A percentile compares a stretch with the other conserved stretches of the same genome.
Conservation (phyloP, 83 land plant genomes). For the Picea abies region DNA sequence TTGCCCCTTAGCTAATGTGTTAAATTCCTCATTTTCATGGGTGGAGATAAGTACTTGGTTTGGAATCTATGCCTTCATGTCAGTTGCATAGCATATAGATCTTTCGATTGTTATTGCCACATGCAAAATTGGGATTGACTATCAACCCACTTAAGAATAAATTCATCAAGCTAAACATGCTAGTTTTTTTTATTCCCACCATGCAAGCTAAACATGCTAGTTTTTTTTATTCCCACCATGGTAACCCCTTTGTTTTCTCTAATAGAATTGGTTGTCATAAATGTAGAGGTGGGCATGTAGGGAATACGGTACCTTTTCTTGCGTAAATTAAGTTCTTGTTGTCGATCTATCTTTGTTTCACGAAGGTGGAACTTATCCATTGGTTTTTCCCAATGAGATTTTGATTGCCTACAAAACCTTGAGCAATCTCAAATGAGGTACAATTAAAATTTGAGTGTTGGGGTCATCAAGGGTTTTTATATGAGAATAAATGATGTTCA, state of each 20-base stretch:
- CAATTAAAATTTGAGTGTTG: too few relatives aligned
- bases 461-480: too few relatives aligned
- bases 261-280: conserved; percentile 71
- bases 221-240: too few relatives aligned
- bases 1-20: too few relatives aligned
- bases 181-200: conserved; percentile 37
- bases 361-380: conserved; percentile 50
- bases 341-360: conserved; percentile 21
- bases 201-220: too few relatives aligned
- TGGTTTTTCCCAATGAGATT: conserved; percentile 58
- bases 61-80: conserved; percentile 81
- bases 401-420: conserved; percentile 42
- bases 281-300: conserved; percentile 33
- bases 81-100: conserved; percentile 39
- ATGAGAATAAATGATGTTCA: too few relatives aligned
- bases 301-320: conserved; percentile 11
- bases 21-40: background rate
- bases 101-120: conserved; percentile 66
- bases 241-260: conserved; percentile 74
- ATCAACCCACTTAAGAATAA: conserved; percentile 43
- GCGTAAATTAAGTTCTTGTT: too few relatives aligned
- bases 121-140: conserved; percentile 38
- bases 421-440: too few relatives aligned
- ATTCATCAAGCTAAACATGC: conserved; percentile 40
- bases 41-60: conserved; percentile 60